phyloP scores from a whole-genome alignment of 805 yeast genomes.

The Zygosaccharomyces pseudorouxii region DNA sequence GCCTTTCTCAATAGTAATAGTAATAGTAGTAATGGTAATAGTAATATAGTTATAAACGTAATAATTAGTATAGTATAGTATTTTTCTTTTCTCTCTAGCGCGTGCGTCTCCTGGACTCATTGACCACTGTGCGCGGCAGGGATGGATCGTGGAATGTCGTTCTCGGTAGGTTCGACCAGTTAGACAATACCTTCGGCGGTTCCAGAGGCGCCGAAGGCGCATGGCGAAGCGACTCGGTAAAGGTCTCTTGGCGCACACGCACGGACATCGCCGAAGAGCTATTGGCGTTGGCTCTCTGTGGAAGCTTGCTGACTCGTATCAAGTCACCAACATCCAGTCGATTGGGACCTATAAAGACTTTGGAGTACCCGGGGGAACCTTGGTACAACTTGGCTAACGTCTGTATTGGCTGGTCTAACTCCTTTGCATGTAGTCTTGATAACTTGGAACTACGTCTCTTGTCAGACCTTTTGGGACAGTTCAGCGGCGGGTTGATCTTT shows the following conservation, averaged over 20 bases:
- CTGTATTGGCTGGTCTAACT: constrained; percentile 10
- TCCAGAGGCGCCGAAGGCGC: constrained; percentile 5
- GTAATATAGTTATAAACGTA: background rate
- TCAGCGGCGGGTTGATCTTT: constrained; percentile 10
- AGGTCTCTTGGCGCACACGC: constrained; percentile 11
- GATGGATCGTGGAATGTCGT: constrained; percentile 12
- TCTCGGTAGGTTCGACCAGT: constrained; percentile 17
- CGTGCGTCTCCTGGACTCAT: constrained; percentile 11
- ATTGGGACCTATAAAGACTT: constrained; percentile 24
- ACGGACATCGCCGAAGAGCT: background rate
- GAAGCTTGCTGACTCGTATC: constrained; percentile 20
- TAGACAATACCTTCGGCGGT: constrained; percentile 19
- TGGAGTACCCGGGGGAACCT: constrained; percentile 33
- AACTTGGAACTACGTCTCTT: constrained; percentile 4
- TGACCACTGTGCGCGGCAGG: constrained; percentile 6
- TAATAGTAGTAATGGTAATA: too few species aligned
- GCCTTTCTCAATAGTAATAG: background rate
- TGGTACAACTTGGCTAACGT: constrained; percentile 18
- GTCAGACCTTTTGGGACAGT: constrained; percentile 9
- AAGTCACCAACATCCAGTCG: constrained; percentile 30
- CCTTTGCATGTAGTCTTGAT: constrained; percentile 15
- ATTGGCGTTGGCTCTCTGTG: constrained; percentile 28
- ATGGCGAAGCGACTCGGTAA: background rate
- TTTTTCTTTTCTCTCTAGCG: background rate
- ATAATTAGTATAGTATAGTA: background rate